These are phyloP conservation scores for Bretschneidera sinensis DNA, from an alignment of 345 rosid genomes.

Conservation along the genomic window DNA sequence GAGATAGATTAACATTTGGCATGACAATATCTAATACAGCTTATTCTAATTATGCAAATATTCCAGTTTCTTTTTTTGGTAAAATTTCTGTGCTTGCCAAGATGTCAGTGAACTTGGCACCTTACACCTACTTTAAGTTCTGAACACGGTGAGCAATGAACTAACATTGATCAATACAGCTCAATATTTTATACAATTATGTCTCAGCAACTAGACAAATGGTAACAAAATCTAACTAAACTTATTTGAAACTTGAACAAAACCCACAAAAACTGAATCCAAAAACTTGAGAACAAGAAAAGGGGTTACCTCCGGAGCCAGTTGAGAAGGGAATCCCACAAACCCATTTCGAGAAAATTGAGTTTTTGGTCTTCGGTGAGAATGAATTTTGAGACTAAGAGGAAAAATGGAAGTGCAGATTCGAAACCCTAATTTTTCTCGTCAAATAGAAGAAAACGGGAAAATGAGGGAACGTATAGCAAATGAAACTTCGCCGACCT, in stretches of 20 bases:
- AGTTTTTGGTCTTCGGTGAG: background rate
- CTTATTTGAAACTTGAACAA: background rate
- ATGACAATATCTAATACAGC: no score
- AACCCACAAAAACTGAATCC: background rate
- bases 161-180: background rate
- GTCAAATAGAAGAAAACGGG: background rate
- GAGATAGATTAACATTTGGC: no score
- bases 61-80: background rate
- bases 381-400: background rate
- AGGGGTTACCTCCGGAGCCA: conserved; percentile 51
- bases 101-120: background rate
- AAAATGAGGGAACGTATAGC: conserved; percentile 7
- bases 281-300: background rate
- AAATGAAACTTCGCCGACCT: conserved; percentile 13
- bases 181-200: background rate
- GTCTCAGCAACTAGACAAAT: conserved; percentile 4
- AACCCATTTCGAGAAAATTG: conserved; percentile 32
- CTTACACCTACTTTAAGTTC: background rate
- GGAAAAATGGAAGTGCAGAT: background rate
- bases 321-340: conserved; percentile 48
- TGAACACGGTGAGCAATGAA: background rate
- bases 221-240: background rate
- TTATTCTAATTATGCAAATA: background rate
- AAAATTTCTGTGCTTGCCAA: background rate
- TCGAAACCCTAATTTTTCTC: background rate